Evolutionary conservation across 2,329 filamentous ascomycete genomes (phyloP).

Genomic region (Talaromyces sp.): DNA sequence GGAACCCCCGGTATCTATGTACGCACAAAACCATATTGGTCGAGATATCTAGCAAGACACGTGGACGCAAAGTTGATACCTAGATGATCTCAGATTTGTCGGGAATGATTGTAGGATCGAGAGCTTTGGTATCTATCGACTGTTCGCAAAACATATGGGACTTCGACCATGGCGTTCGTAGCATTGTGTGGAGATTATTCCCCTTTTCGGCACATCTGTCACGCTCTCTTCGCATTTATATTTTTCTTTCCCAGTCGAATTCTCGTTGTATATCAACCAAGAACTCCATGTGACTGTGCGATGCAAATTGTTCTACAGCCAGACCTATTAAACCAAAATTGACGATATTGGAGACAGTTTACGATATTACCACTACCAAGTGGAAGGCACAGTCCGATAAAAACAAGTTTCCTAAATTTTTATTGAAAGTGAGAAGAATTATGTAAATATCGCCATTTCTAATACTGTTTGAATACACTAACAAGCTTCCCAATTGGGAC

Average conservation of each 20-base stretch:
- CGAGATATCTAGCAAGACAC: neutral
- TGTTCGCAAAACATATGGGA: neutral
- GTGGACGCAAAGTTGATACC: neutral
- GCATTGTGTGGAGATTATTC: neutral
- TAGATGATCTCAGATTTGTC: neutral
- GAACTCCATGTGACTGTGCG: neutral
- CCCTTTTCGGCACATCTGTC: neutral
- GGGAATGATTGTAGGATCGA: neutral
- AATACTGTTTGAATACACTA: neutral
- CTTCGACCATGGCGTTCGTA: neutral
- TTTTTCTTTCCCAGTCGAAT: too few relatives aligned
- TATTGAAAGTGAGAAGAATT: too few relatives aligned
- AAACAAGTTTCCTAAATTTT: too few relatives aligned
- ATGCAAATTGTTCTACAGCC: neutral
- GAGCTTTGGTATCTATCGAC: neutral
- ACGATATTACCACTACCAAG: neutral
- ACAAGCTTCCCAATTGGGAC: neutral
- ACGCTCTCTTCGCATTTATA: neutral
- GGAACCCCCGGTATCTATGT: conserved; percentile 8
- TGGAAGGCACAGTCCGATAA: neutral
- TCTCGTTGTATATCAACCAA: neutral
- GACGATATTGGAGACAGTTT: neutral
- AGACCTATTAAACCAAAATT: neutral
- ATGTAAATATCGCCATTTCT: too few relatives aligned
- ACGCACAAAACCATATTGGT: neutral